phyloP scores from a whole-genome alignment of 768 basidiomycete species.

The Vishniacozyma victoriae region DNA sequence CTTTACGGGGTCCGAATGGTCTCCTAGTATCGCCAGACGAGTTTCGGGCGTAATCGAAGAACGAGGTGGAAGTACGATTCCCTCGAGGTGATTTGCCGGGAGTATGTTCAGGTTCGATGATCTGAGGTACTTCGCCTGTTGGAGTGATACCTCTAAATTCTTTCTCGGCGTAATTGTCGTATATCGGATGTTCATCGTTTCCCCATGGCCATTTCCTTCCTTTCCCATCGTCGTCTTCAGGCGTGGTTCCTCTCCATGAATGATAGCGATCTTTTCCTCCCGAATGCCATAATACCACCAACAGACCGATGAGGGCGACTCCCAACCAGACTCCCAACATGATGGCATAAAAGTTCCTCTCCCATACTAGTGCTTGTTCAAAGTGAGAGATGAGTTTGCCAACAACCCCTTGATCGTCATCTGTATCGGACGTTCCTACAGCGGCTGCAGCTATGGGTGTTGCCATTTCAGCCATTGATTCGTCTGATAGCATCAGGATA shows the following conservation, averaged over 20 bases:
- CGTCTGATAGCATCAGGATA: slow-evolving; percentile 69
- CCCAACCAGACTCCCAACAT: slow-evolving; percentile 78
- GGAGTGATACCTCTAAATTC: slow-evolving; percentile 23
- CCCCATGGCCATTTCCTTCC: slow-evolving; percentile 14
- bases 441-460: slow-evolving; percentile 70
- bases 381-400: slow-evolving; percentile 69
- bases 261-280: slow-evolving; percentile 27
- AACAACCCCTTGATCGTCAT: slow-evolving; percentile 59
- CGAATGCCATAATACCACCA: slow-evolving; percentile 40
- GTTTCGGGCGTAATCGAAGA: slow-evolving; percentile 18
- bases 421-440: slow-evolving; percentile 55
- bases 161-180: slow-evolving; percentile 31
- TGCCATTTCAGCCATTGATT: slow-evolving; percentile 65
- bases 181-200: slow-evolving; percentile 26
- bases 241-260: slow-evolving; percentile 4
- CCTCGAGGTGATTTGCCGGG: not conserved
- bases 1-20: slow-evolving; percentile 14
- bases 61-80: slow-evolving; percentile 1
- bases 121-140: slow-evolving; percentile 4
- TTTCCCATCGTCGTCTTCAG: not conserved
- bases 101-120: slow-evolving; percentile 5
- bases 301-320: slow-evolving; percentile 68
- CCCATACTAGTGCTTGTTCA: slow-evolving; percentile 64
- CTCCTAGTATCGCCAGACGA: slow-evolving; percentile 1
- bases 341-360: slow-evolving; percentile 73